These are phyloP conservation scores for Pilatotrama ljubarskyi DNA, from an alignment of 768 basidiomycete genomes.

Conservation along the genomic window DNA sequence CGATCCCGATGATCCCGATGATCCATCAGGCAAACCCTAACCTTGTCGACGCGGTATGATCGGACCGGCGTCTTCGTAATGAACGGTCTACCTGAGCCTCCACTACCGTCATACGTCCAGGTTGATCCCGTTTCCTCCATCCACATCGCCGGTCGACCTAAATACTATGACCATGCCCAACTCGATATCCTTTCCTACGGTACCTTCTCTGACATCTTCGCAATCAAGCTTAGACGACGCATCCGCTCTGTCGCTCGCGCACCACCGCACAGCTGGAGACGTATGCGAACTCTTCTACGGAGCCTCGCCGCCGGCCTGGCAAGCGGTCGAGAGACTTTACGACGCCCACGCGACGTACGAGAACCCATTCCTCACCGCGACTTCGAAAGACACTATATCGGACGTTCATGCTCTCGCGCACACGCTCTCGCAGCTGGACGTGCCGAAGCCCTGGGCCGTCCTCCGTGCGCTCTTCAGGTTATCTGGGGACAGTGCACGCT, in stretches of 20 bases:
- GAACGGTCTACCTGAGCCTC: background rate
- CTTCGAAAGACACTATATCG: slow-evolving; percentile 67
- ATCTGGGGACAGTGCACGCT: slow-evolving; percentile 31
- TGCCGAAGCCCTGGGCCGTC: slow-evolving; percentile 67
- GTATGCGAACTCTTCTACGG: slow-evolving; percentile 73
- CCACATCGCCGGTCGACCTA: background rate
- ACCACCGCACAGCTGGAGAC: slow-evolving; percentile 60
- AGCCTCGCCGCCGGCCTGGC: slow-evolving; percentile 47
- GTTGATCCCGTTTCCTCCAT: background rate
- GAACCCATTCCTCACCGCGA: slow-evolving; percentile 77
- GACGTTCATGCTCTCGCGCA: slow-evolving; percentile 68
- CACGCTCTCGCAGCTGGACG: slow-evolving; percentile 59
- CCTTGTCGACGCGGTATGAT: background rate
- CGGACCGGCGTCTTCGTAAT: no score
- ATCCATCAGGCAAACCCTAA: slow-evolving; percentile 7
- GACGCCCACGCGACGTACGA: slow-evolving; percentile 78
- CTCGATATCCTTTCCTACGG: slow-evolving; percentile 12
- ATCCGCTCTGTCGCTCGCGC: slow-evolving; percentile 34
- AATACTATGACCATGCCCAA: slow-evolving; percentile 5
- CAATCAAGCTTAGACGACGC: slow-evolving; percentile 10
- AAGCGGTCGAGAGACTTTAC: slow-evolving; percentile 61
- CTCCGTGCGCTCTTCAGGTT: slow-evolving; percentile 57
- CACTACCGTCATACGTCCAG: background rate
- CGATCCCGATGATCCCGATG: slow-evolving; percentile 6
- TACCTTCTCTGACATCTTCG: slow-evolving; percentile 1